A percentile compares a stretch with the other conserved stretches of the same genome.
Evolutionary conservation across 495 filamentous ascomycete species (phyloP).

Genomic region (Entonaema liquescens): DNA sequence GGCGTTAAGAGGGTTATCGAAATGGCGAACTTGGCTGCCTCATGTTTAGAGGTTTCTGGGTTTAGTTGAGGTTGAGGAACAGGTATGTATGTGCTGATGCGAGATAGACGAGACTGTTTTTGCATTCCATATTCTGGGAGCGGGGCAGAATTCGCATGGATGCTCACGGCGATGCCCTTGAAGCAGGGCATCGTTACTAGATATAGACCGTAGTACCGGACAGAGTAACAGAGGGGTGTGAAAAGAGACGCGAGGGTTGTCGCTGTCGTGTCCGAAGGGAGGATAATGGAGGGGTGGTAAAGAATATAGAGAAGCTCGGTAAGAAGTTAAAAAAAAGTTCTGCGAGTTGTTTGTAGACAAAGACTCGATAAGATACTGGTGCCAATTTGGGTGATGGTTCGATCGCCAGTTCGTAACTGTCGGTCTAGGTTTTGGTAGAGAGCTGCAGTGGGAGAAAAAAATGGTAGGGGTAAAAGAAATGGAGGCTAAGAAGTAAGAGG

Average conservation of each 20-base stretch:
- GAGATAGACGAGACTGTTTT: constrained; percentile 86
- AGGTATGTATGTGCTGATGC: constrained; percentile 96
- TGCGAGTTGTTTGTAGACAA: constrained; percentile 21
- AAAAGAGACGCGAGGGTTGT: constrained; percentile 4
- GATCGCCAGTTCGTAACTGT: constrained; percentile 9
- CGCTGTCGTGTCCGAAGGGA: constrained; percentile 13
- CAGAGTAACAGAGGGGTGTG: not conserved
- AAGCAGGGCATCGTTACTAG: constrained; percentile 85
- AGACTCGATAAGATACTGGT: constrained; percentile 19
- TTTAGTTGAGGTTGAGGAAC: constrained; percentile 87
- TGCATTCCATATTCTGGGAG: constrained; percentile 93
- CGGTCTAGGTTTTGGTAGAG: constrained; percentile 6
- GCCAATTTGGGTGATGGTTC: constrained; percentile 2
- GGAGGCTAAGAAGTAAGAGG: constrained; percentile 5
- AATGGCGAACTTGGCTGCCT: constrained; percentile 93
- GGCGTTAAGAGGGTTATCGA: constrained; percentile 95
- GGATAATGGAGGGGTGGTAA: constrained; percentile 13
- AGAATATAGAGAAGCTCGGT: constrained; percentile 1
- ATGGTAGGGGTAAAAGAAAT: constrained; percentile 11
- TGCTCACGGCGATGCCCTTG: constrained; percentile 95
- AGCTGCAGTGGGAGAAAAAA: not conserved
- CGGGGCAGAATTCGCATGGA: constrained; percentile 88
- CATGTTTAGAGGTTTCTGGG: constrained; percentile 72
- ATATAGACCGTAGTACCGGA: constrained; percentile 14
- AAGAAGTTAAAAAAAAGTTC: constrained; percentile 1